Evolutionary conservation across 345 rosid species (phyloP).

Genomic region (Eucalyptus pauciflora): DNA sequence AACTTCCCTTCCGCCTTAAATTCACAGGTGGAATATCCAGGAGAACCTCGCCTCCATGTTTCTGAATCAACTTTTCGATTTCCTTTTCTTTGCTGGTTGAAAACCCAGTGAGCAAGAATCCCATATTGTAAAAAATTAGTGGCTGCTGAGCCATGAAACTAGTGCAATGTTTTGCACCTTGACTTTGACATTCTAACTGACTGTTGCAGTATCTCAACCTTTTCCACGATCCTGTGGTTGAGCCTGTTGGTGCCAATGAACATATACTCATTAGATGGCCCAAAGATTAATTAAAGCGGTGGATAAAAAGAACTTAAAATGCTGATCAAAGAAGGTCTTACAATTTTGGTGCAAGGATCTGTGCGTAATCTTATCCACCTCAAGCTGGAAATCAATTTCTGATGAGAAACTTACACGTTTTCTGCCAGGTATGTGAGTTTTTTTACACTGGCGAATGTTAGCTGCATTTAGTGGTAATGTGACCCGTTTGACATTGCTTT

Average conservation of each 20-base stretch:
- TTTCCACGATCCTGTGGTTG: conserved; percentile 4
- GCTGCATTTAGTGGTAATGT: conserved; percentile 4
- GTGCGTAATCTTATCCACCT: not conserved
- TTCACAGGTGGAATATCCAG: conserved; percentile 35
- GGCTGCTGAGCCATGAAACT: conserved; percentile 1
- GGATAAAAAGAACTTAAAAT: not conserved
- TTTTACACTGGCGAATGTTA: conserved; percentile 1
- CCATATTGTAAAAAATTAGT: conserved; percentile 26
- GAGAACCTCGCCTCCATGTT: conserved; percentile 47
- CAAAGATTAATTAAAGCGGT: not conserved
- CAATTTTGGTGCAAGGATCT: conserved; percentile 1
- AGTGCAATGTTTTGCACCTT: conserved; percentile 1
- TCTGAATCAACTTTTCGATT: conserved; percentile 24
- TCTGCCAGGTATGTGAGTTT: conserved; percentile 1
- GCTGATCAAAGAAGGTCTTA: not conserved
- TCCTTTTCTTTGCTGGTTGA: conserved; percentile 40
- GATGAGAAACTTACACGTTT: conserved; percentile 28
- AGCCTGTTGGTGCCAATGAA: not conserved
- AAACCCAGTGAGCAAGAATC: conserved; percentile 59
- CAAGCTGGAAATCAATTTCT: conserved; percentile 11
- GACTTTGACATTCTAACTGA: not conserved
- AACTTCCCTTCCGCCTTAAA: conserved; percentile 11
- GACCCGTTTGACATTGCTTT: not conserved
- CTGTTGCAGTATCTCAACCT: conserved; percentile 5
- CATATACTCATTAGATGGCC: not conserved